Percentiles rank a stretch among this genome's conserved stretches.
Evolutionary conservation across 2,329 filamentous ascomycete species (phyloP).

Genomic region (Daldinia eschscholtzii): DNA sequence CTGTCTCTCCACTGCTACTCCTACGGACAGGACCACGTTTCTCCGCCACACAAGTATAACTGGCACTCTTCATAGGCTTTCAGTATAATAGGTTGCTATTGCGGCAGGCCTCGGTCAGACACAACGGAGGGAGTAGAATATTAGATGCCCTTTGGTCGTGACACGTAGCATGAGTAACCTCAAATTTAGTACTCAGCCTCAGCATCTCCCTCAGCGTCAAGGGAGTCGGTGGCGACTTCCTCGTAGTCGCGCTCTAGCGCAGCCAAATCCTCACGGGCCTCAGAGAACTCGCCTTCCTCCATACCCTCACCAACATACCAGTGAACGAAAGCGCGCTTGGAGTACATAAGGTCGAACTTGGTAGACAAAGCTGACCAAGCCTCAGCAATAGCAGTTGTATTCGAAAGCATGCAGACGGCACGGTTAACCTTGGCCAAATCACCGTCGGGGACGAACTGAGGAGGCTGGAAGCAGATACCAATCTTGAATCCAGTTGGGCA

Average conservation of each 20-base stretch:
- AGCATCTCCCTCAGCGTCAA: slow-evolving; percentile 85
- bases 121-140: slow-evolving; percentile 36
- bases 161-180: slow-evolving; percentile 39
- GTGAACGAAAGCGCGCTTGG: slow-evolving; percentile 99
- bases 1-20: slow-evolving; percentile 40
- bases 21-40: slow-evolving; percentile 42
- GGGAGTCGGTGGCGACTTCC: slow-evolving; percentile 94
- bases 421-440: slow-evolving; percentile 98
- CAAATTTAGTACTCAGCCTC: slow-evolving; percentile 88
- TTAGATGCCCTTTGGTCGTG: slow-evolving; percentile 37
- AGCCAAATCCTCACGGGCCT: slow-evolving; percentile 98
- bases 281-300: slow-evolving; percentile 99
- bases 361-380: slow-evolving; percentile 95
- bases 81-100: slow-evolving; percentile 41
- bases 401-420: slow-evolving; percentile 98
- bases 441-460: slow-evolving; percentile 94
- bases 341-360: slow-evolving; percentile 99
- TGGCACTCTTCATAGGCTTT: slow-evolving; percentile 36
- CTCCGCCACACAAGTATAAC: slow-evolving; percentile 39
- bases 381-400: slow-evolving; percentile 98
- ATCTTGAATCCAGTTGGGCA: slow-evolving; percentile 99
- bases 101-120: slow-evolving; percentile 38
- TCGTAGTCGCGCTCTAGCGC: slow-evolving; percentile 98
- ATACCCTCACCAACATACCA: slow-evolving; percentile 99
- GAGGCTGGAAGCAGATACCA: slow-evolving; percentile 99